phyloP scores from a whole-genome alignment of 805 yeast species.

The Ogataea methanolica region DNA sequence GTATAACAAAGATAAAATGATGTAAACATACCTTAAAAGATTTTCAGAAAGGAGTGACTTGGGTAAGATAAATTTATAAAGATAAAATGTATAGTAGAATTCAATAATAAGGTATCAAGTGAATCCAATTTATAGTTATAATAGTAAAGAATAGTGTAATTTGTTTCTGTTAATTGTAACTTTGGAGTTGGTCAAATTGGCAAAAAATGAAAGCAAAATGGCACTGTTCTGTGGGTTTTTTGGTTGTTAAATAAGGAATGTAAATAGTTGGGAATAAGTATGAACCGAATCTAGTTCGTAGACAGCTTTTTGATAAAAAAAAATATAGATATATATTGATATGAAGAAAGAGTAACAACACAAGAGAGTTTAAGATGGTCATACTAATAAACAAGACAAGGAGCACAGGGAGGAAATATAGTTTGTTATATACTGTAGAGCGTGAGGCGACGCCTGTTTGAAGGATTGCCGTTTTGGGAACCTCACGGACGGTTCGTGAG shows the following conservation, averaged over 20 bases:
- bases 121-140: neutral
- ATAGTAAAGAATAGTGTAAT: neutral
- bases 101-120: neutral
- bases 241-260: slow-evolving; percentile 18
- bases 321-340: neutral
- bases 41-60: no score
- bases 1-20: no score
- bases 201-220: neutral
- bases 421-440: no score
- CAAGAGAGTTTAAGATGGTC: neutral
- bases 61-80: no score
- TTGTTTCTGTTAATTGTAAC: neutral
- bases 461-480: no score
- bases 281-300: neutral
- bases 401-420: neutral
- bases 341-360: no score
- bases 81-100: no score
- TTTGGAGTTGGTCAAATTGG: neutral
- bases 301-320: neutral
- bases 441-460: no score
- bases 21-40: no score
- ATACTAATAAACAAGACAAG: neutral
- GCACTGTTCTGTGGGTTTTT: neutral
- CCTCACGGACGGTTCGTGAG: no score
- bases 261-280: slow-evolving; percentile 22